A percentile compares a stretch with the other conserved stretches of the same genome.
These are phyloP conservation scores for Apiospora saccharicola DNA, from an alignment of 2,329 filamentous ascomycete genomes.

Conservation along the genomic window DNA sequence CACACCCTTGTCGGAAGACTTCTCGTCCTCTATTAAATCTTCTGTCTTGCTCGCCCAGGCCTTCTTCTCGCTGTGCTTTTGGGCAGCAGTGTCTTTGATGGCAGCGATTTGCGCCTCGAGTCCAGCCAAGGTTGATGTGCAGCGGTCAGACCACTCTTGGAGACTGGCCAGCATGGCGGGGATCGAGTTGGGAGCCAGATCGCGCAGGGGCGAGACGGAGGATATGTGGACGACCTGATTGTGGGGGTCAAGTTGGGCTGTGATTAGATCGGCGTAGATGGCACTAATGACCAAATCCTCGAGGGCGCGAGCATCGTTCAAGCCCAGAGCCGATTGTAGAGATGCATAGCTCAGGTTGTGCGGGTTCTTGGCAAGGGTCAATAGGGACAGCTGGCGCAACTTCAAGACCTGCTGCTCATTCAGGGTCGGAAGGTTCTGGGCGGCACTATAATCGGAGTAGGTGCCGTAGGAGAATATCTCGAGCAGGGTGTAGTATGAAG, in stretches of 20 bases:
- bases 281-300: slow-evolving; percentile 88
- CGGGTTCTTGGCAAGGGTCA: slow-evolving; percentile 77
- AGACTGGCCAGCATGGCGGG: slow-evolving; percentile 73
- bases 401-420: slow-evolving; percentile 79
- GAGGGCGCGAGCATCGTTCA: slow-evolving; percentile 72
- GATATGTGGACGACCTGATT: slow-evolving; percentile 78
- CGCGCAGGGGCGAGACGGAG: slow-evolving; percentile 84
- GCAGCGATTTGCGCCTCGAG: slow-evolving; percentile 77
- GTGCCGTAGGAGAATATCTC: slow-evolving; percentile 94
- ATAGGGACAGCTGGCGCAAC: slow-evolving; percentile 87
- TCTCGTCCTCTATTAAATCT: slow-evolving; percentile 56
- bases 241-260: slow-evolving; percentile 83
- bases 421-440: slow-evolving; percentile 71
- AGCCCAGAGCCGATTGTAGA: slow-evolving; percentile 71
- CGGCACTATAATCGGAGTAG: slow-evolving; percentile 73
- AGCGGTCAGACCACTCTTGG: slow-evolving; percentile 79
- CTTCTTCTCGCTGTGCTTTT: slow-evolving; percentile 58
- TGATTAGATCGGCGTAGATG: slow-evolving; percentile 84
- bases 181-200: slow-evolving; percentile 78
- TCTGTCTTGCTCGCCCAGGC: slow-evolving; percentile 58
- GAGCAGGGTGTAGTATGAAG: slow-evolving; percentile 72
- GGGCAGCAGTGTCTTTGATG: slow-evolving; percentile 66
- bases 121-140: slow-evolving; percentile 73
- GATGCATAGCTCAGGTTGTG: slow-evolving; percentile 75
- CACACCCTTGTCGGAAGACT: slow-evolving; percentile 36